Base-by-base conservation (phyloP, 129 eudicot species). In the Lonicera japonica region DNA sequence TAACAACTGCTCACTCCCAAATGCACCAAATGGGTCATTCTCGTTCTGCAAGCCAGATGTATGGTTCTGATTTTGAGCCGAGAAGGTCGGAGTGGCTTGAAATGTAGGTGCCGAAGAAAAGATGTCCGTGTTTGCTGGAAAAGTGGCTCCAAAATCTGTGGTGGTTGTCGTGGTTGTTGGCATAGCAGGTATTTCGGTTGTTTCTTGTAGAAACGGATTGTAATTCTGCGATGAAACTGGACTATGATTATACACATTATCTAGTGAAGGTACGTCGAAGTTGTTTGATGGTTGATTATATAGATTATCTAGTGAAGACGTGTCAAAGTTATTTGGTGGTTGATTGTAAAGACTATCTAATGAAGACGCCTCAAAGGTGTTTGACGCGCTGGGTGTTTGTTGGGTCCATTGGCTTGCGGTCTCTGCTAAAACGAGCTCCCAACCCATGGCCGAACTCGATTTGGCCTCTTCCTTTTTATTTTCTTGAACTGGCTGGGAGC, bases 151-250 rank as follows among this genome's bases (percentile, higher is more conserved):
- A 22, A 62, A 70, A 65, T 19, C 61, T 4, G 22, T 1, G 9
- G 36, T 14, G 1, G 64, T 7, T 16, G 34, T 23, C 12, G 8
- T 8, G 4, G n/a, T 56, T 11, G 60, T 5, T 17, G 41, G 56
- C 6, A 63, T 29, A 0, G 25, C 56, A 7, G 55, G 12, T 19
- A 51, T 34, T 62, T 68, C 81, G 1, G 54, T 5, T 36, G 65
- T 0, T 12, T 83, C 82, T 39, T 77, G 54, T 51, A 83, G 59
- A 76, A 84, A 81, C 10, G 88, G 96, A 36, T 86, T 86, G 72
- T 70, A 75, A 17, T 66, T 60, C n/a, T 71, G 61, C 46, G 75
- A 23, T 38, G 58, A 61, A 40, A 55, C 15, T 41, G 68, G 20
- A 17, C 23, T 41, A 56, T 17, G 66, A 36, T 23, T 50, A 21